Conservation (phyloP, 306 rosid species). For the Rosa persica region DNA sequence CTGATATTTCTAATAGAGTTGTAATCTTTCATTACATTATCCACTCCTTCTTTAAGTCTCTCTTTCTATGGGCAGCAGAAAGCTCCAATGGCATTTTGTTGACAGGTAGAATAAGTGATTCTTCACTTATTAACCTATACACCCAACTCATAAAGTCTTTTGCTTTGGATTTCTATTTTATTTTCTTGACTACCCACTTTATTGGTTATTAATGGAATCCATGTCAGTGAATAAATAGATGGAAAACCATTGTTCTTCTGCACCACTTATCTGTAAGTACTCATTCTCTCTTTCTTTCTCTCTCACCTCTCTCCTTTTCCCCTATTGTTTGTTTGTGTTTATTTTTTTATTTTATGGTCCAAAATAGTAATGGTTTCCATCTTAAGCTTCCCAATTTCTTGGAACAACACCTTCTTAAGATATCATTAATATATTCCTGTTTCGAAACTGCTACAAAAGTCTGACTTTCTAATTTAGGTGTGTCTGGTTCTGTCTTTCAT, state of each 20-base stretch:
- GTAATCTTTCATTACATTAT: constrained; percentile 30
- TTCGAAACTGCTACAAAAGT: constrained; percentile 7
- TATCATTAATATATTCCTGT: constrained; percentile 13
- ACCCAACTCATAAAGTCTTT: constrained; percentile 18
- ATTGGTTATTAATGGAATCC: constrained; percentile 58
- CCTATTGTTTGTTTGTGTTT: constrained; percentile 10
- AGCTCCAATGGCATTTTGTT: constrained; percentile 42
- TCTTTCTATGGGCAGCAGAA: constrained; percentile 26
- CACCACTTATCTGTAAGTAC: constrained; percentile 30
- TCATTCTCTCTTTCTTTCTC: constrained; percentile 17
- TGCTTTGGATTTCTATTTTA: not conserved
- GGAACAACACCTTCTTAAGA: constrained; percentile 28
- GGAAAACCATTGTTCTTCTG: constrained; percentile 37
- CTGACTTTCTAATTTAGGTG: constrained; percentile 24
- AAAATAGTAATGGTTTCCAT: constrained; percentile 20
- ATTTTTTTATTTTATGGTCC: constrained; percentile 24
- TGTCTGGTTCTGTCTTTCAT: constrained; percentile 14
- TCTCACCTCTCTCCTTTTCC: constrained; percentile 4
- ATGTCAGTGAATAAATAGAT: constrained; percentile 59
- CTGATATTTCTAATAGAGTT: no score
- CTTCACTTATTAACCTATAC: constrained; percentile 35
- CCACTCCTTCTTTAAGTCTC: constrained; percentile 17
- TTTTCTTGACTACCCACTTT: constrained; percentile 33
- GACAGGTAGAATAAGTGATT: constrained; percentile 48
- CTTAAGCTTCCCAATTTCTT: constrained; percentile 36